Percentiles rank a stretch among this genome's conserved stretches.
Evolutionary conservation across 2,329 filamentous ascomycete genomes (phyloP).

Genomic region (Diaporthe citri): DNA sequence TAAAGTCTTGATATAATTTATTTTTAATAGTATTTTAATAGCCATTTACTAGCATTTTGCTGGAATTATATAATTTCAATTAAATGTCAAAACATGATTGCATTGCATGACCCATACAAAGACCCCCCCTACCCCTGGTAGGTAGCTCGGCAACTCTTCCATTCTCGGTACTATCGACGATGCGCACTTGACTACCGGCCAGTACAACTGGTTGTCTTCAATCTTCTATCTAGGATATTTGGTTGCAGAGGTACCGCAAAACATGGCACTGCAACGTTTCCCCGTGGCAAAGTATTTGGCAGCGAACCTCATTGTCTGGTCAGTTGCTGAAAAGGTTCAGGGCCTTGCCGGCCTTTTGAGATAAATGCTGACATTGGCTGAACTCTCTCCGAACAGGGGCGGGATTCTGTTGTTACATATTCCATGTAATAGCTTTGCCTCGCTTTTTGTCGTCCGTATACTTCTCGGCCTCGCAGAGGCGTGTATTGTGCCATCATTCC

Average conservation of each 20-base stretch:
- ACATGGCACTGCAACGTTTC: slow-evolving; percentile 38
- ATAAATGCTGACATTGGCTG: neutral
- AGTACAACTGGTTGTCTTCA: slow-evolving; percentile 49
- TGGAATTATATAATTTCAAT: no score
- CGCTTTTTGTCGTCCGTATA: slow-evolving; percentile 48
- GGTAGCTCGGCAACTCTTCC: slow-evolving; percentile 38
- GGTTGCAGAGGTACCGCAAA: slow-evolving; percentile 37
- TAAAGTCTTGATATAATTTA: no score
- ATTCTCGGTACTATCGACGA: slow-evolving; percentile 40
- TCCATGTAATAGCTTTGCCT: slow-evolving; percentile 45
- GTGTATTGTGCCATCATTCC: slow-evolving; percentile 43
- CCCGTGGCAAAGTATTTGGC: slow-evolving; percentile 35
- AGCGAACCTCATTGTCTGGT: slow-evolving; percentile 43
- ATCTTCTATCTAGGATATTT: slow-evolving; percentile 40
- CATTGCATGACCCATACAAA: no score
- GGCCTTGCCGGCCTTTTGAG: neutral
- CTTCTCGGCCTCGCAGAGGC: slow-evolving; percentile 47
- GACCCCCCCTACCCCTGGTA: no score
- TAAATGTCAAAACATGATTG: no score
- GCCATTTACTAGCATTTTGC: no score
- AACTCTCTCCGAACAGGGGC: slow-evolving; percentile 42
- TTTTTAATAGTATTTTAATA: no score
- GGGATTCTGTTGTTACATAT: slow-evolving; percentile 49
- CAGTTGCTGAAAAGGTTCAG: neutral
- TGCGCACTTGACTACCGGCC: slow-evolving; percentile 49